phyloP scores from a whole-genome alignment of 441 rosid genomes.

The Macaranga tanarius region DNA sequence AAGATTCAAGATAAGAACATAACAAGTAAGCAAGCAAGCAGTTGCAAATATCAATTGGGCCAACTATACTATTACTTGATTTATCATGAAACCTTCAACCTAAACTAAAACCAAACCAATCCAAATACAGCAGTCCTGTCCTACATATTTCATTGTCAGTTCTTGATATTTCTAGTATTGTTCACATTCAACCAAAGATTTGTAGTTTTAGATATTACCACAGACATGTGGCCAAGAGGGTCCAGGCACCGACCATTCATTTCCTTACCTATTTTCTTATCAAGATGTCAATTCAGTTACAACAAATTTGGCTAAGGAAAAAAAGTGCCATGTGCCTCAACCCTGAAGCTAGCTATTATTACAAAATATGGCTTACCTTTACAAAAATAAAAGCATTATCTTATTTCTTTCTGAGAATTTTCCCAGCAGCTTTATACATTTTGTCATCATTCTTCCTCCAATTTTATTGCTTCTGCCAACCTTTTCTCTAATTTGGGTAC shows the following conservation, averaged over 20 bases:
- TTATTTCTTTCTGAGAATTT: constrained; percentile 10
- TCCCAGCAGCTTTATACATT: constrained; percentile 11
- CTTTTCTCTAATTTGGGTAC: constrained; percentile 4
- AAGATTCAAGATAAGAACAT: constrained; percentile 6
- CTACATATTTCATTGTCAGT: no score
- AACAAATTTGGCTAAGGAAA: not conserved
- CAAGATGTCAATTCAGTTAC: not conserved
- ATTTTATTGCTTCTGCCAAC: not conserved
- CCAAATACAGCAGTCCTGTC: no score
- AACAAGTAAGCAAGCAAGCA: no score
- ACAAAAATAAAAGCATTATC: not conserved
- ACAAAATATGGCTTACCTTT: not conserved
- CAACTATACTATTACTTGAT: not conserved
- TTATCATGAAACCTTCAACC: not conserved
- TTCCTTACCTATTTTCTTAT: not conserved
- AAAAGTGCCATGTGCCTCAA: not conserved
- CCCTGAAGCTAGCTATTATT: not conserved
- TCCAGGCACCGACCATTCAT: not conserved
- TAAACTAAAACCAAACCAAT: no score
- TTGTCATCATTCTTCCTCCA: constrained; percentile 6
- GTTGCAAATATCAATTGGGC: not conserved
- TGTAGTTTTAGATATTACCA: no score
- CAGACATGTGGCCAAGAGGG: not conserved
- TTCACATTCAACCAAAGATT: no score
- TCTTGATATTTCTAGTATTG: no score